Conservation (phyloP, 1,284 basidiomycete species). For the Mycena sp. region DNA sequence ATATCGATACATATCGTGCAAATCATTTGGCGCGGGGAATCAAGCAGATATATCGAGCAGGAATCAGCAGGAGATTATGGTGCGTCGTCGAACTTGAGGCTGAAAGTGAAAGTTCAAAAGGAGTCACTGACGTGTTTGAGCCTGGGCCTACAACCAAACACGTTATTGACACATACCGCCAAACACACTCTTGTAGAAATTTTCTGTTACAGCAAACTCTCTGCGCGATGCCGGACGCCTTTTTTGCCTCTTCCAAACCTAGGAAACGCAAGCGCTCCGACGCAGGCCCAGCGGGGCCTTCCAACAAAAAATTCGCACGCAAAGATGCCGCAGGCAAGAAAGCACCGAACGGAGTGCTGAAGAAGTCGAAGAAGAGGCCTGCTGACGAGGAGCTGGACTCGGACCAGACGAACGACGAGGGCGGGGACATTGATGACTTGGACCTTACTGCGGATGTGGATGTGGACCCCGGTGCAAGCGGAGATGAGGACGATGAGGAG, state of each 20-base stretch:
- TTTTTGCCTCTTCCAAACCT: slow-evolving; percentile 76
- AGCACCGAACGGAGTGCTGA: slow-evolving; percentile 20
- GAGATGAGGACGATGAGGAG: slow-evolving; percentile 89
- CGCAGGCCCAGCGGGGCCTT: slow-evolving; percentile 40
- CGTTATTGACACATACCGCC: neutral
- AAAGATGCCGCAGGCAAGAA: slow-evolving; percentile 34
- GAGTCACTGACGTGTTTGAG: no score
- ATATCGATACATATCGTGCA: no score
- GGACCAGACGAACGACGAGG: slow-evolving; percentile 68
- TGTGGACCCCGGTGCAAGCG: slow-evolving; percentile 65
- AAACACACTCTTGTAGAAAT: neutral
- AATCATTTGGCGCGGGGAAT: no score
- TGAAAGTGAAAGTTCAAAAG: no score
- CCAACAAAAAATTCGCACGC: slow-evolving; percentile 38
- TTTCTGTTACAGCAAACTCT: no score
- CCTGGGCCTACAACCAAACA: no score
- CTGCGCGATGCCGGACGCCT: slow-evolving; percentile 91
- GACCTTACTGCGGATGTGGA: slow-evolving; percentile 71
- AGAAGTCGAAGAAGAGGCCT: slow-evolving; percentile 40
- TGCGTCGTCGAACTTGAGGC: no score
- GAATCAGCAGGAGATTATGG: no score
- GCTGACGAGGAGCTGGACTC: slow-evolving; percentile 80
- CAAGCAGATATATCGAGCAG: no score
- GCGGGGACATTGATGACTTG: slow-evolving; percentile 79
- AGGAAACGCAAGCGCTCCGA: slow-evolving; percentile 73